Conservation (phyloP, 225 moss, liverwort and hornwort species). For the Takakia lepidozioides region DNA sequence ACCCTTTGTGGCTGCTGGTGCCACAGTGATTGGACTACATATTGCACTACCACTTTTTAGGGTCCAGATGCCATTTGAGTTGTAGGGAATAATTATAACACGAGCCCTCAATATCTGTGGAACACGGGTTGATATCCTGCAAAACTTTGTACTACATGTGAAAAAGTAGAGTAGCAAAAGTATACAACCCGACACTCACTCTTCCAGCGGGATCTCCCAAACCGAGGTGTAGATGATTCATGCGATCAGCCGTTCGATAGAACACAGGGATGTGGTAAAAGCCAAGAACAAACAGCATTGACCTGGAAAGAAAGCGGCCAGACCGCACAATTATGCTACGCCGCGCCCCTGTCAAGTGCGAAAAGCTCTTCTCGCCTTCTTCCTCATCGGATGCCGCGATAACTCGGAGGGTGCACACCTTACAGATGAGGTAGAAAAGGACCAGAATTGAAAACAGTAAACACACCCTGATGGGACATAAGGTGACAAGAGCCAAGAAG, state of each 20-base stretch:
- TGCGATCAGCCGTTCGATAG: slow-evolving; percentile 41
- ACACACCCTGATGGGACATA: slow-evolving; percentile 64
- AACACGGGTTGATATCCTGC: too few relatives aligned
- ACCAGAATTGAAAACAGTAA: slow-evolving; percentile 39
- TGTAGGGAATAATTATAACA: too few relatives aligned
- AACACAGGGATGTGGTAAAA: slow-evolving; percentile 84
- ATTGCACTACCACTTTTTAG: too few relatives aligned
- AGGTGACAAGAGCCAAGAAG: slow-evolving; percentile 45
- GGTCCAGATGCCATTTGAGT: too few relatives aligned
- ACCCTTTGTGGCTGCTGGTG: too few relatives aligned
- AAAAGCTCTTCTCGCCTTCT: slow-evolving; percentile 92
- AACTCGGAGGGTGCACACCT: slow-evolving; percentile 75
- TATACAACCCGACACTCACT: too few relatives aligned
- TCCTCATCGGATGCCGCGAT: slow-evolving; percentile 67
- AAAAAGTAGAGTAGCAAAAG: too few relatives aligned
- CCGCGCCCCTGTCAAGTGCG: slow-evolving; percentile 68
- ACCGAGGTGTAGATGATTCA: slow-evolving; percentile 57
- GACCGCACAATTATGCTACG: slow-evolving; percentile 71
- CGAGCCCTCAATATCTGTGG: too few relatives aligned
- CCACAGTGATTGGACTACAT: too few relatives aligned
- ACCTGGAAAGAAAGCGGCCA: slow-evolving; percentile 69
- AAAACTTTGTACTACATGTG: too few relatives aligned
- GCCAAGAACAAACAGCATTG: slow-evolving; percentile 69
- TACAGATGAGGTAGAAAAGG: slow-evolving; percentile 70
- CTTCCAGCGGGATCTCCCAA: slow-evolving; percentile 36